These are phyloP conservation scores for Diversispora eburnea DNA, from an alignment of 192 early-diverging fungal genomes.

Conservation along the genomic window DNA sequence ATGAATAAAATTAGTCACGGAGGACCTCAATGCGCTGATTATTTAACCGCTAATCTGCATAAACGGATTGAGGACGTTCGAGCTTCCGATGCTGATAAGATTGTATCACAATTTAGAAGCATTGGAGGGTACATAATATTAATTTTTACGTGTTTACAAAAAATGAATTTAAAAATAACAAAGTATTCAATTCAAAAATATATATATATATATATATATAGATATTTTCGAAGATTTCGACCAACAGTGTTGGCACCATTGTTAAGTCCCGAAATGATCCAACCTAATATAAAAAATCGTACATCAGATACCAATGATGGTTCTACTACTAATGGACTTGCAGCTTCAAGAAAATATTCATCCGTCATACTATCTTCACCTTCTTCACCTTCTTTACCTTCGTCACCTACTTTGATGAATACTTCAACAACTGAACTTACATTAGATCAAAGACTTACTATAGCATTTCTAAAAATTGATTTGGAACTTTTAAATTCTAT, in stretches of 20 bases:
- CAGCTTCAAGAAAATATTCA: not conserved
- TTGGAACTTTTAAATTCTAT: slow-evolving; percentile 37
- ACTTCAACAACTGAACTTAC: slow-evolving; percentile 40
- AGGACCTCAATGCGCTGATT: slow-evolving; percentile 44
- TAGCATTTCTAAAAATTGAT: slow-evolving; percentile 64
- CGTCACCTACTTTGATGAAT: not conserved
- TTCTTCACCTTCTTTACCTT: not conserved
- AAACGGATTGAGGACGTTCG: slow-evolving; percentile 43
- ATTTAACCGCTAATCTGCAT: slow-evolving; percentile 48
- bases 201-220: not conserved
- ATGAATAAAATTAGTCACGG: slow-evolving; percentile 34
- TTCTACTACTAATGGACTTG: not conserved
- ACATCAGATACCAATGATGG: not conserved
- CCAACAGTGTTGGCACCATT: not conserved
- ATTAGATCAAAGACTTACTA: slow-evolving; percentile 63
- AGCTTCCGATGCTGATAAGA: slow-evolving; percentile 15
- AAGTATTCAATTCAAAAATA: not conserved
- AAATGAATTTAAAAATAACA: not conserved
- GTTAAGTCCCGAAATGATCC: slow-evolving; percentile 11
- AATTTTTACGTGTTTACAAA: not conserved
- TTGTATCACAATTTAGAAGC: slow-evolving; percentile 3
- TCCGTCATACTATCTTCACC: not conserved
- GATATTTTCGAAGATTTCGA: slow-evolving; percentile 26
- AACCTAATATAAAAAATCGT: not conserved
- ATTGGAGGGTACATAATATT: slow-evolving; percentile 21